Evolutionary conservation across 2,329 filamentous ascomycete species (phyloP), one percentile per base, ranked within the genome.

Genomic region (Lasiodiplodia sp.): DNA sequence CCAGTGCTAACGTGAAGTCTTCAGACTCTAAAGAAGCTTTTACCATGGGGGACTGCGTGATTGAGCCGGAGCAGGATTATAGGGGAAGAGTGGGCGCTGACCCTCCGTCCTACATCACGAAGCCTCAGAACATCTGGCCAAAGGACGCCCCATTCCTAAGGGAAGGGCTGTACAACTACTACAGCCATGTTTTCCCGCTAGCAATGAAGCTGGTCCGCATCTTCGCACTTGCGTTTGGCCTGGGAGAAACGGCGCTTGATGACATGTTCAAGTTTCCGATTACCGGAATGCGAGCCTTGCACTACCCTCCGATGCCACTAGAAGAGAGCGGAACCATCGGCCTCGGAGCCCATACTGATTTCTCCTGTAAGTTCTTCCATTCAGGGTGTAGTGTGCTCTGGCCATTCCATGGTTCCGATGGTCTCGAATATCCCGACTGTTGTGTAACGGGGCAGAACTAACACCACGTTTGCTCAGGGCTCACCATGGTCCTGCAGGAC

Each of bases 21-120:
- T 75, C 31, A 78, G 71, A 72, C 49, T 67, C 69, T 63, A 71
- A 71, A 60, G 79, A 80, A 70, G 78, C 79, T 1, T 80, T 79
- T 62, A 78, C 75, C 5, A 78, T 80, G 73, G 79, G 80, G 34
- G 78, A 81, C 69, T 79, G 78, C 66, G 74, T 75, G 23, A 72
- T 76, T 21, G 79, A 80, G 67, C 75, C 77, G 0, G 80, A 81
- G 69, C 80, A 81, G 68, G 71, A 79, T 70, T 77, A 64, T 28
- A 52, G 25, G 44, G 47, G 60, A 38, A 52, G 47, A 64, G 47
- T 64, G 4, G 47, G 60, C n/a, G 44, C 47, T 10, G 44, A 64
- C 34, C 60, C 60, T 38, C 60, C 60, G 21, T 21, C 44, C 2
- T 34, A 64, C 47, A 64, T 64, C 40, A 53, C 31, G 31, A 64